phyloP scores from a whole-genome alignment of 2,329 filamentous ascomycete species.

The Hypoxylon sp. region DNA sequence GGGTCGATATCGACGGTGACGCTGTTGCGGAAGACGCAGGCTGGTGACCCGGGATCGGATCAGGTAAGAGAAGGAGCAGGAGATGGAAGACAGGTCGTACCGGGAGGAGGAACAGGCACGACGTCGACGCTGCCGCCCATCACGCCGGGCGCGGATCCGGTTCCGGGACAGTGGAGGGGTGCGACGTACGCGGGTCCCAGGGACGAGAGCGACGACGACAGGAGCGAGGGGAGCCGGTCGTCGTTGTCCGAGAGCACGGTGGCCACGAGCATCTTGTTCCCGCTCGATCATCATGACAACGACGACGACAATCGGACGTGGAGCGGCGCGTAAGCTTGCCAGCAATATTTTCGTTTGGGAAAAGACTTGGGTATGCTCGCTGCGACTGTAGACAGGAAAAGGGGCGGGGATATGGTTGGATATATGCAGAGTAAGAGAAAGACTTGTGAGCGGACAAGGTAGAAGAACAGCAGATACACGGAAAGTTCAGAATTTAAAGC shows the following conservation, averaged over 20 bases:
- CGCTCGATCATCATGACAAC: constrained; percentile 8
- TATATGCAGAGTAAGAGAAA: too few relatives aligned
- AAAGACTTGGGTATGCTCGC: neutral
- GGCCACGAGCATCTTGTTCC: constrained; percentile 38
- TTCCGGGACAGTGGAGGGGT: constrained; percentile 18
- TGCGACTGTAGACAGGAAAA: neutral
- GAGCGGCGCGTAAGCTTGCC: neutral
- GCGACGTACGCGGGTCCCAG: constrained; percentile 15
- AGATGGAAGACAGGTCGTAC: neutral
- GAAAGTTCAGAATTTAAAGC: neutral
- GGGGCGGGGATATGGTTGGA: too few relatives aligned
- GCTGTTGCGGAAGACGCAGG: neutral
- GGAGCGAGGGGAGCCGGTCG: neutral
- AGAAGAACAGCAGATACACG: too few relatives aligned
- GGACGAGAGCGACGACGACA: neutral
- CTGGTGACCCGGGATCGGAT: neutral
- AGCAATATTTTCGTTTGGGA: neutral
- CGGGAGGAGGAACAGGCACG: neutral
- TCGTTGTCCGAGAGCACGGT: constrained; percentile 30
- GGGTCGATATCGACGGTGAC: too few relatives aligned
- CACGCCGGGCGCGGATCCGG: constrained; percentile 27
- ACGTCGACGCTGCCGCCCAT: constrained; percentile 27
- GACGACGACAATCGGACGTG: constrained; percentile 10
- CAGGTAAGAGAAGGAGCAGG: neutral
- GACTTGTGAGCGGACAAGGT: too few relatives aligned